Conservation (phyloP, 2,329 filamentous ascomycete genomes). For the Metarhizium guizhouense region DNA sequence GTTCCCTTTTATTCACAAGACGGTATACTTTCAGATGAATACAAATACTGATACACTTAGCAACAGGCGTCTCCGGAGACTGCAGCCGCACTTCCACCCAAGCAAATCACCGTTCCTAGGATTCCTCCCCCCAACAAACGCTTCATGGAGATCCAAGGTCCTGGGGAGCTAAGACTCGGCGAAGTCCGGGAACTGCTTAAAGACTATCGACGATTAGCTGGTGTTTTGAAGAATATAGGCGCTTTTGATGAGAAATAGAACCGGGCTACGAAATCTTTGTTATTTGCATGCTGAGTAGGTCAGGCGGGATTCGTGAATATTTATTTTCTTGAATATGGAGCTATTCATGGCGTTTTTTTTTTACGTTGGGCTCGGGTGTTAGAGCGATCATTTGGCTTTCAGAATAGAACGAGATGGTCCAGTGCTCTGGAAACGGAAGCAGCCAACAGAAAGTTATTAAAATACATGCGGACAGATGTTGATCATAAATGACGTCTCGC, state of each 20-base stretch:
- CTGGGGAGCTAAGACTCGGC: constrained; percentile 60
- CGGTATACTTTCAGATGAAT: background rate
- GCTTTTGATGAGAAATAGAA: constrained; percentile 42
- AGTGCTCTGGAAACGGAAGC: background rate
- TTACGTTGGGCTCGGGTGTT: background rate
- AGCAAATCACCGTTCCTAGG: constrained; percentile 36
- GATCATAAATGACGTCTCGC: background rate
- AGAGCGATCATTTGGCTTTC: background rate
- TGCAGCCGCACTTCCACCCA: constrained; percentile 44
- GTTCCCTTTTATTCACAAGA: constrained; percentile 13
- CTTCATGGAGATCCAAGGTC: constrained; percentile 64
- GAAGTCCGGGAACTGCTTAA: constrained; percentile 64
- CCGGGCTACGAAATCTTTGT: background rate
- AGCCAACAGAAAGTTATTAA: background rate
- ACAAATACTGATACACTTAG: constrained; percentile 2
- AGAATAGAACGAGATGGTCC: background rate
- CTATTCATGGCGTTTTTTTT: background rate
- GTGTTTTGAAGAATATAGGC: constrained; percentile 52
- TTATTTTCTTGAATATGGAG: background rate
- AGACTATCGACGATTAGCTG: constrained; percentile 66
- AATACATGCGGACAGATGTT: background rate
- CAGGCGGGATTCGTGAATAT: background rate
- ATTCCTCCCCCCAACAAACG: constrained; percentile 59
- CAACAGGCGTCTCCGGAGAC: constrained; percentile 52
- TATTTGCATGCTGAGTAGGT: background rate